Conservation (phyloP, 2,329 filamentous ascomycete genomes). For the Diaporthe eres region DNA sequence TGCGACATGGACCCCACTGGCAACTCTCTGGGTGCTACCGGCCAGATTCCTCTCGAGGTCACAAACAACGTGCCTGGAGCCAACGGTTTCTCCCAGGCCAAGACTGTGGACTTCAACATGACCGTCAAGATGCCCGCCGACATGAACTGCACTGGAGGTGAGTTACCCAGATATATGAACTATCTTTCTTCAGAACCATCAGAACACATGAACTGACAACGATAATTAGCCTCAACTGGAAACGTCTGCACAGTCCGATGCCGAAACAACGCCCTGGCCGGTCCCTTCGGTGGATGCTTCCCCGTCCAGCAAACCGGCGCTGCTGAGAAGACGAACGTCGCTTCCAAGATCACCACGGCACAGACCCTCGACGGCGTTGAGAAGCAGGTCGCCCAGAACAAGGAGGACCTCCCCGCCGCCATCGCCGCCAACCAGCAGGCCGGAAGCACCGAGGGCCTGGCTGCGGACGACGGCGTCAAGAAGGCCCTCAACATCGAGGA, state of each 20-base stretch:
- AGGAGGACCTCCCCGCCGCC: constrained; percentile 63
- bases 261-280: constrained; percentile 69
- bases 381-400: constrained; percentile 65
- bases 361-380: constrained; percentile 61
- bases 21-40: constrained; percentile 52
- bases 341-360: constrained; percentile 61
- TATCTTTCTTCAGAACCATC: no score
- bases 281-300: constrained; percentile 69
- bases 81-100: constrained; percentile 70
- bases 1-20: constrained; percentile 64
- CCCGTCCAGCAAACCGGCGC: constrained; percentile 68
- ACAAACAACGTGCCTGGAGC: constrained; percentile 70
- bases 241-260: constrained; percentile 72
- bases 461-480: constrained; percentile 22
- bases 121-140: constrained; percentile 63
- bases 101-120: constrained; percentile 68
- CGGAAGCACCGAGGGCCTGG: constrained; percentile 50
- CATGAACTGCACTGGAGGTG: constrained; percentile 63
- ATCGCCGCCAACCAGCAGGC: constrained; percentile 61
- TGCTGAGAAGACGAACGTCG: constrained; percentile 57
- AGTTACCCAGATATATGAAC: constrained; percentile 41
- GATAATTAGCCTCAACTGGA: constrained; percentile 60
- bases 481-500: background rate
- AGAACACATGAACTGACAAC: constrained; percentile 47
- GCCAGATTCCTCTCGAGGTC: constrained; percentile 61